Evolutionary conservation across 1,139 yeast genomes (phyloP), one percentile per base, ranked within the genome.

Genomic region (Yamadazyma membranifaciens): DNA sequence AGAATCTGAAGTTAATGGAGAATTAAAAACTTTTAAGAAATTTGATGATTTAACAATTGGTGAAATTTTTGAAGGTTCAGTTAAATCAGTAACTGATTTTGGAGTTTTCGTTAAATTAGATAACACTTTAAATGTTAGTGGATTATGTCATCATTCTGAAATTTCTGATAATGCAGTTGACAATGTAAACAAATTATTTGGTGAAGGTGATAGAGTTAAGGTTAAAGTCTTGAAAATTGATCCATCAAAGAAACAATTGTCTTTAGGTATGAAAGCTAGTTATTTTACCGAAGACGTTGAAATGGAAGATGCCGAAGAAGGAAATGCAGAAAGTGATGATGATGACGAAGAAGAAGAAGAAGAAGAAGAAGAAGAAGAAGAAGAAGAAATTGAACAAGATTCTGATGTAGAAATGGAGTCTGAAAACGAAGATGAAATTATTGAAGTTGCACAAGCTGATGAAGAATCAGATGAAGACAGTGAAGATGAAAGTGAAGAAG

Each of bases 181-280:
- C 34, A 69, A 78, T 42, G 74, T 87, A 26, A 51, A 66, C 15
- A 69, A 80, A 14, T 72, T 91, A 46, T 89, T 91, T 62, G 83
- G 86, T 40, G 87, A 81, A 55, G 97, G 97, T 49, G 97, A 91
- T 60, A 75, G 86, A 49, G 97, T 91, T 34, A 87, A 87, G 66
- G 95, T 87, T 33, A 85, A 83, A 65, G 72, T 92, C 28, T 69
- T 91, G 52, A 74, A 71, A 35, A 72, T 83, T 35, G 83, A 87
- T 55, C 45, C 55, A 4, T 80, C 69, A 14, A 88, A 85, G 73
- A 82, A 81, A 48, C 89, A 86, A 57, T 59, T 91, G 34, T 83
- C 95, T 1, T 75, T 91, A 45, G 96, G 98, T 49, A 83, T 91
- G 89, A 92, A 89, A 67, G 97, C 97, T 2, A 87, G 96, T 3